Evolutionary conservation across 306 rosid species (phyloP), one percentile per base, ranked within the genome.

Genomic region (Prunus padus): DNA sequence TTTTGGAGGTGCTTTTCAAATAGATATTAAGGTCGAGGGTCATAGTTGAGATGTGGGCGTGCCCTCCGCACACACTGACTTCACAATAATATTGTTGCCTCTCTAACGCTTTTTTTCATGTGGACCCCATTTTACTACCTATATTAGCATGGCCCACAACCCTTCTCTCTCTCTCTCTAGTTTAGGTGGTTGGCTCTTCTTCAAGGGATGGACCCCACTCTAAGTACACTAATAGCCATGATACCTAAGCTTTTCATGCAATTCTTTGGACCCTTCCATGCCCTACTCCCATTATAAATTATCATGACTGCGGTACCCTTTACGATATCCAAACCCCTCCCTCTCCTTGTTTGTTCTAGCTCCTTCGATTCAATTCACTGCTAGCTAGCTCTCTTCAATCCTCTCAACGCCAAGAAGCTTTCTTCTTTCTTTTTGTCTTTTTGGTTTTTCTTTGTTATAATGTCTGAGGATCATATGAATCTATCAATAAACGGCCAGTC

Each of bases 21-120:
- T 46, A 77, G 88, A 84, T 87, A 73, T 77, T 84, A 79, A 84
- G 90, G 88, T 87, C 88, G 80, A 77, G 49, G 70, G 90, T 87
- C 90, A 79, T 75, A 30, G 86, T 79, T 84, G 55, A 40, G 90
- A 87, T 80, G 85, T 80, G 73, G 81, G 86, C 84, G 47, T 87
- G 47, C 86, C 90, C 72, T 75, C 88, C 79, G 49, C 78, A 67
- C 83, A 44, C 69, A 60, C 69, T 73, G 77, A 83, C 80, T 65
- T 67, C 75, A 66, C 64, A 72, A 59, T 71, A 42, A 49, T 50
- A 40, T 62, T 78, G 60, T 72, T 80, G 31, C 90, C 79, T 70
- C 71, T 64, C 74, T 79, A 83, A 73, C 78, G 69, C 80, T 72
- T 37, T 37, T 72, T 47, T 30, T 30, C 59, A 20, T 54, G 31